These are phyloP conservation scores for Exidia glandulosa DNA, from an alignment of 768 basidiomycete genomes.

Conservation along the genomic window DNA sequence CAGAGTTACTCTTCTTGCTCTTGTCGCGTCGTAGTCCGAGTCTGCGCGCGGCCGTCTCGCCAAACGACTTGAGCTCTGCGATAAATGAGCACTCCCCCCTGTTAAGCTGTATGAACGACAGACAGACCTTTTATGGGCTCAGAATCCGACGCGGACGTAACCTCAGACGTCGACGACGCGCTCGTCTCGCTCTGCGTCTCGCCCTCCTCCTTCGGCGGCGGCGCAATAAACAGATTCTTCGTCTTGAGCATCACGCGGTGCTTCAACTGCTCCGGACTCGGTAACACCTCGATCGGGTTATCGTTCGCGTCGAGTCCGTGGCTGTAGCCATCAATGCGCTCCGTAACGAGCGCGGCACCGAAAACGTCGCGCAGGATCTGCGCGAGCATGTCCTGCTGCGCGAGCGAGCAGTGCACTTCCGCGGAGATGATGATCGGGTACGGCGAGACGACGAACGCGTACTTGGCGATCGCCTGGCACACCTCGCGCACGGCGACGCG, in stretches of 20 bases:
- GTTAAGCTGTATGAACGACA: neutral
- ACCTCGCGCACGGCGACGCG: slow-evolving; percentile 74
- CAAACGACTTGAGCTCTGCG: slow-evolving; percentile 4
- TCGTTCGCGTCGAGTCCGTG: slow-evolving; percentile 7
- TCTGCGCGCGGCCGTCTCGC: neutral
- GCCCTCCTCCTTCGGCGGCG: slow-evolving; percentile 23
- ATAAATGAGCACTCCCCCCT: too few species aligned
- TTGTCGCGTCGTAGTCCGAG: slow-evolving; percentile 5
- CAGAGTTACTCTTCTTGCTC: neutral
- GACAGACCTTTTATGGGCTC: slow-evolving; percentile 10
- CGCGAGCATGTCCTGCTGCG: slow-evolving; percentile 72
- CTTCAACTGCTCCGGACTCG: slow-evolving; percentile 77
- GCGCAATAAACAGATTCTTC: slow-evolving; percentile 59
- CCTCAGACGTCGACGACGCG: slow-evolving; percentile 33
- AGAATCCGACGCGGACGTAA: slow-evolving; percentile 23
- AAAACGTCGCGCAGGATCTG: slow-evolving; percentile 59
- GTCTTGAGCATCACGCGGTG: slow-evolving; percentile 78
- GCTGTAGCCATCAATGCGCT: slow-evolving; percentile 31
- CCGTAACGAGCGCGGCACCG: slow-evolving; percentile 40
- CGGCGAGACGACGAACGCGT: slow-evolving; percentile 82
- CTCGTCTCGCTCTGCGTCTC: slow-evolving; percentile 24
- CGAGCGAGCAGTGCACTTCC: slow-evolving; percentile 74
- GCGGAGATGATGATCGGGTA: slow-evolving; percentile 91
- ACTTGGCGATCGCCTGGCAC: slow-evolving; percentile 74
- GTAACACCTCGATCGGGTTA: slow-evolving; percentile 41